phyloP scores from a whole-genome alignment of 2,329 filamentous ascomycete genomes.

The Remersonia thermophila region DNA sequence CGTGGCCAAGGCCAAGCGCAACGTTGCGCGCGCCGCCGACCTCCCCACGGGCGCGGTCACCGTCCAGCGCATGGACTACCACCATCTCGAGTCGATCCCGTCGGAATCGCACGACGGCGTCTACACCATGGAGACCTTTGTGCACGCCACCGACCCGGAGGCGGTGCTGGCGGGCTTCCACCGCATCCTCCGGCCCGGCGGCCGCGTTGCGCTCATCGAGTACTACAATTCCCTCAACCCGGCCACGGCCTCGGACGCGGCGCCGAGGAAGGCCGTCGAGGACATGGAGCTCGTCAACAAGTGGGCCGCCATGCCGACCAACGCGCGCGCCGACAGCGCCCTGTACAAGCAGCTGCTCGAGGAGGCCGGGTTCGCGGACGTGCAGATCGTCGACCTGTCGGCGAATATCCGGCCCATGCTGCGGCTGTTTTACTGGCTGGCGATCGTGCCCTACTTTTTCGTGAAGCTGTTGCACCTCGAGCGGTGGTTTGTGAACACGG shows the following conservation, averaged over 20 bases:
- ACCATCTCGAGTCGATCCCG: conserved; percentile 31
- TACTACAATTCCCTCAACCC: conserved; percentile 31
- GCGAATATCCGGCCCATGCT: conserved; percentile 36
- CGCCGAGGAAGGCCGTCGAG: conserved; percentile 20
- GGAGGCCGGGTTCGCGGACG: conserved; percentile 32
- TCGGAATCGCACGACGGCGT: conserved; percentile 33
- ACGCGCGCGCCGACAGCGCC: conserved; percentile 26
- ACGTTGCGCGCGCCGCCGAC: conserved; percentile 22
- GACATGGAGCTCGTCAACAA: conserved; percentile 29
- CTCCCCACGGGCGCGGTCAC: conserved; percentile 25
- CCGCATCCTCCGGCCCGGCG: conserved; percentile 35
- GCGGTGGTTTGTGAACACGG: conserved; percentile 34
- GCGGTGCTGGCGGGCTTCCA: conserved; percentile 33
- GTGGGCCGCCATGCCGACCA: conserved; percentile 34
- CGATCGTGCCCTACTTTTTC: conserved; percentile 33
- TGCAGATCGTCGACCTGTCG: conserved; percentile 31
- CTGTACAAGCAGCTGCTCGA: conserved; percentile 29
- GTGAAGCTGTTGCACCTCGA: conserved; percentile 32
- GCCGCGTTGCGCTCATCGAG: conserved; percentile 32
- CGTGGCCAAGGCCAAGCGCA: conserved; percentile 30
- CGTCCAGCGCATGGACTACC: conserved; percentile 36
- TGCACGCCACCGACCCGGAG: conserved; percentile 37
- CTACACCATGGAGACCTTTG: conserved; percentile 45
- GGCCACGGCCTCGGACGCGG: conserved; percentile 11
- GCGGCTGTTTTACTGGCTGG: conserved; percentile 34